Percentiles rank a stretch among this genome's conserved stretches.
phyloP scores from a whole-genome alignment of 2,329 filamentous ascomycete species.

The Hypomyces rosellus region DNA sequence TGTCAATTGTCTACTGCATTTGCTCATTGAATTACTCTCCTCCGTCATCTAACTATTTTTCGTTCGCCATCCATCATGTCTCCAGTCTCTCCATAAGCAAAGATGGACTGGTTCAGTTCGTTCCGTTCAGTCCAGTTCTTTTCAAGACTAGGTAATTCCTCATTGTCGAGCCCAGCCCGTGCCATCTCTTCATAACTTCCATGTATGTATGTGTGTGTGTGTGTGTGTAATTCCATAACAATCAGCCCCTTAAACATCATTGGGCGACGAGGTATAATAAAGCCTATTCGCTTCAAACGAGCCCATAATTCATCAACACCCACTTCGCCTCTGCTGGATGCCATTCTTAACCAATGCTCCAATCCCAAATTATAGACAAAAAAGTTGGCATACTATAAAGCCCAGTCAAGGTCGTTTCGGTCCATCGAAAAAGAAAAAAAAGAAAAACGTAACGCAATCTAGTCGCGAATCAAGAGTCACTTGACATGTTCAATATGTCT shows the following conservation, averaged over 20 bases:
- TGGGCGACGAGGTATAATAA: conserved; percentile 15
- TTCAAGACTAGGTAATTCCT: too few relatives aligned
- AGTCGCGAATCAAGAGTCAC: too few relatives aligned
- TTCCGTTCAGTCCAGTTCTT: conserved; percentile 7
- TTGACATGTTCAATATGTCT: conserved; percentile 40
- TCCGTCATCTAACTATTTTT: neutral
- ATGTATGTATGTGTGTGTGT: conserved; percentile 6
- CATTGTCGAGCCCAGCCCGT: conserved; percentile 11
- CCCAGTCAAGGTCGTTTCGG: conserved; percentile 7
- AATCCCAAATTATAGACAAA: conserved; percentile 8
- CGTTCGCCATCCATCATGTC: conserved; percentile 8
- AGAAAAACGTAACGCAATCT: conserved; percentile 1
- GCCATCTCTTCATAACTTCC: conserved; percentile 14
- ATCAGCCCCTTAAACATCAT: conserved; percentile 12
- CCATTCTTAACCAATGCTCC: conserved; percentile 11
- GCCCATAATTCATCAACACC: conserved; percentile 27
- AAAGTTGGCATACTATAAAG: neutral
- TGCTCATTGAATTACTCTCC: conserved; percentile 8
- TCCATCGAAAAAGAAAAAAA: conserved; percentile 9
- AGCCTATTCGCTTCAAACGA: conserved; percentile 18
- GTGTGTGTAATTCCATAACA: too few relatives aligned
- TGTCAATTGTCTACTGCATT: too few relatives aligned
- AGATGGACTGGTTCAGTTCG: neutral
- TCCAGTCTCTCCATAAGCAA: conserved; percentile 5
- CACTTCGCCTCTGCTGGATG: conserved; percentile 22